Evolutionary conservation across 148 eudicot species (phyloP).

Genomic region (Cornus suecica): DNA sequence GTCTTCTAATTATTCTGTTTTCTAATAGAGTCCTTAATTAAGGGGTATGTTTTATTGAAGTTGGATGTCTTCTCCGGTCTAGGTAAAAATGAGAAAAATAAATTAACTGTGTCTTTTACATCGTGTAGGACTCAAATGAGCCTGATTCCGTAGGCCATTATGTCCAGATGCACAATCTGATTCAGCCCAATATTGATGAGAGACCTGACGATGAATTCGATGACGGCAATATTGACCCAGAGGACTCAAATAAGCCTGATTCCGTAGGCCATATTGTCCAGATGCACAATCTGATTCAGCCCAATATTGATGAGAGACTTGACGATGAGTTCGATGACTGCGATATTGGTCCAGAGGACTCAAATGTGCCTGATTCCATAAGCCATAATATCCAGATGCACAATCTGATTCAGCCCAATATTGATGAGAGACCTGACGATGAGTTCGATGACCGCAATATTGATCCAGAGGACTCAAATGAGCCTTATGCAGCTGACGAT

Average conservation of each 20-base stretch:
- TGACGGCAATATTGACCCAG: no score
- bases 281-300: conserved; percentile 18
- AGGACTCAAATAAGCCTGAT: conserved; percentile 50
- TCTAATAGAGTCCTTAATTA: background rate
- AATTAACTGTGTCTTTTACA: conserved; percentile 1
- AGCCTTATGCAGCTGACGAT: no score
- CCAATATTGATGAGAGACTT: conserved; percentile 26
- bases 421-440: conserved; percentile 36
- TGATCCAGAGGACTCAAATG: conserved; percentile 60
- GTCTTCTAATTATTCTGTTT: background rate
- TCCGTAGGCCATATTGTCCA: conserved; percentile 22
- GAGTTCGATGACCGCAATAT: conserved; percentile 60
- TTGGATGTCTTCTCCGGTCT: background rate
- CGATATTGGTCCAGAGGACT: no score
- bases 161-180: conserved; percentile 15
- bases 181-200: conserved; percentile 22
- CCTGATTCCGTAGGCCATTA: conserved; percentile 27
- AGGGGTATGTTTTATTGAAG: background rate
- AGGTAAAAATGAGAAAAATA: background rate
- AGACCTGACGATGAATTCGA: conserved; percentile 50
- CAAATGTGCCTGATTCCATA: conserved; percentile 35
- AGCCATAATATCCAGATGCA: conserved; percentile 17
- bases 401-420: conserved; percentile 21
- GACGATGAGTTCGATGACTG: conserved; percentile 57
- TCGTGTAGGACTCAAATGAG: conserved; percentile 49